These are phyloP conservation scores for Aureobasidium pullulans DNA, from an alignment of 2,329 filamentous ascomycete genomes.

Conservation along the genomic window DNA sequence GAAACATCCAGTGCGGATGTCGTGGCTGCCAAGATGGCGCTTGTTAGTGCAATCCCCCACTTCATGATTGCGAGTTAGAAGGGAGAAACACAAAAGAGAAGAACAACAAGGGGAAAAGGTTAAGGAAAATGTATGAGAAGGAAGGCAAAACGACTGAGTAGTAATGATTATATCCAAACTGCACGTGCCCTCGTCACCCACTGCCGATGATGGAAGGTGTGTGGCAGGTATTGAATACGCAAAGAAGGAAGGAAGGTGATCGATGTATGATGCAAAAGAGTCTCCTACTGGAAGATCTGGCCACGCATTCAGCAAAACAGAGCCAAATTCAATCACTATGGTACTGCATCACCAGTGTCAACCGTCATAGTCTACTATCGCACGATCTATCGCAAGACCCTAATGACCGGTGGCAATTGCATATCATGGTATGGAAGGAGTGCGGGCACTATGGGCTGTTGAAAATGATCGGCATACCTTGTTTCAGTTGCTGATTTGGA, in stretches of 20 bases:
- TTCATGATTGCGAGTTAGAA: conserved; percentile 1
- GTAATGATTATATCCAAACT: background rate
- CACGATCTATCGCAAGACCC: background rate
- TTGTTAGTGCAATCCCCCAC: conserved; percentile 1
- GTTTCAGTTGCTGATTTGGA: conserved; percentile 6
- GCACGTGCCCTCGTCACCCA: background rate
- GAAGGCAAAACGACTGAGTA: background rate
- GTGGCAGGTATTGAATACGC: background rate
- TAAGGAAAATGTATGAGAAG: background rate
- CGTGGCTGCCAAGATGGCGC: conserved; percentile 1
- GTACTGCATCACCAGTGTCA: background rate
- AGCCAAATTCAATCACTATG: background rate
- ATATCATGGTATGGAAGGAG: background rate
- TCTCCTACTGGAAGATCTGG: background rate
- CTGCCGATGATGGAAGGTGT: background rate
- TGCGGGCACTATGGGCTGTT: background rate
- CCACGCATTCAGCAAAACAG: background rate
- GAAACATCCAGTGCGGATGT: background rate
- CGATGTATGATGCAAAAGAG: conserved; percentile 5
- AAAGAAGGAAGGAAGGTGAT: background rate
- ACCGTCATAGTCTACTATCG: background rate
- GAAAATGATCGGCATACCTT: background rate
- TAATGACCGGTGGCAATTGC: background rate
- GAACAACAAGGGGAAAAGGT: background rate
- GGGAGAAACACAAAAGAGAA: background rate